phyloP scores from a whole-genome alignment of 768 basidiomycete genomes.

The Boletus reticulatus region DNA sequence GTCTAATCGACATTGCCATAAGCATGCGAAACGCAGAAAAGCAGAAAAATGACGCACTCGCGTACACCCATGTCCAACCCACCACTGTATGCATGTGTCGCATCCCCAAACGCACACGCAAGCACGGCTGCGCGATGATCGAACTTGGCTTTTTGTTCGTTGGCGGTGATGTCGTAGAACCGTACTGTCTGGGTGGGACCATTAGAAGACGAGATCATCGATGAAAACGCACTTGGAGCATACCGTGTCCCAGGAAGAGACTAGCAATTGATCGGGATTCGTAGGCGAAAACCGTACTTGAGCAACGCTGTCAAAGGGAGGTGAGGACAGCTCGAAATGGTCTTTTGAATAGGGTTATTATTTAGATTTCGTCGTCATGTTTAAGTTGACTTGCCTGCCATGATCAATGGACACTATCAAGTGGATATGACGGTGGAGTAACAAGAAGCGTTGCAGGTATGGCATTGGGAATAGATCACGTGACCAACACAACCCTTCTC shows the following conservation, averaged over 20 bases:
- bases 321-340: conserved; percentile 51
- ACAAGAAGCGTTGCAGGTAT: too few relatives aligned
- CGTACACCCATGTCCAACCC: conserved; percentile 82
- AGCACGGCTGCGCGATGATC: conserved; percentile 89
- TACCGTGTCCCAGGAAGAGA: conserved; percentile 88
- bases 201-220: conserved; percentile 22
- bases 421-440: too few relatives aligned
- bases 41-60: conserved; percentile 45
- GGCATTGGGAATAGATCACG: conserved; percentile 2
- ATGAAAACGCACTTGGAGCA: conserved; percentile 12
- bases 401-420: neutral
- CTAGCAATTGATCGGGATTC: conserved; percentile 75
- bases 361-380: too few relatives aligned
- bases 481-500: neutral
- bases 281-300: conserved; percentile 77
- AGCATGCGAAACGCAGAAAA: too few relatives aligned
- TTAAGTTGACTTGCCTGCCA: conserved; percentile 14
- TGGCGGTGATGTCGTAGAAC: conserved; percentile 51
- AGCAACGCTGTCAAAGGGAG: conserved; percentile 86
- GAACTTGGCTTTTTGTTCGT: conserved; percentile 75
- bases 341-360: conserved; percentile 17
- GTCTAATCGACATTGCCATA: conserved; percentile 30
- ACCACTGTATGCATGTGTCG: conserved; percentile 73
- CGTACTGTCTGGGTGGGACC: conserved; percentile 54
- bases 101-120: conserved; percentile 72